Percentiles rank a stretch among this genome's conserved stretches.
Evolutionary conservation across 306 rosid species (phyloP).

Genomic region (Cicer cuneatum): DNA sequence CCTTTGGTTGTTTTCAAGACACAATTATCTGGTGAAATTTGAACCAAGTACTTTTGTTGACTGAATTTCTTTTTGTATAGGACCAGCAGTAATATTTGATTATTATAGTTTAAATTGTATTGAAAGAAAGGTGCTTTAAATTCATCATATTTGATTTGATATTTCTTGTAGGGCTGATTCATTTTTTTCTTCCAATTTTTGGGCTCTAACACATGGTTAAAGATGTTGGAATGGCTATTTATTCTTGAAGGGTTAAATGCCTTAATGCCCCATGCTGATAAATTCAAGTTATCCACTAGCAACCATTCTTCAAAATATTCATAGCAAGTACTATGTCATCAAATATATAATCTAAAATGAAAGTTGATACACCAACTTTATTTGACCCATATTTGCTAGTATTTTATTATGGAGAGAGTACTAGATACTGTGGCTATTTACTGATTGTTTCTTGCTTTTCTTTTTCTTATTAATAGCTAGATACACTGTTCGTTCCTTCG

Average conservation of each 20-base stretch:
- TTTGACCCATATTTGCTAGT: no score
- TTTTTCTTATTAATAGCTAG: conserved; percentile 55
- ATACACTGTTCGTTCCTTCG: conserved; percentile 82
- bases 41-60: no score
- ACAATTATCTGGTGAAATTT: conserved; percentile 54
- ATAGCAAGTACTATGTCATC: no score
- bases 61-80: no score
- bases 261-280: neutral
- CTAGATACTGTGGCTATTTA: neutral
- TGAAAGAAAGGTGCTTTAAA: neutral
- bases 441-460: neutral
- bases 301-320: no score
- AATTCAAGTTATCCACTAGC: neutral
- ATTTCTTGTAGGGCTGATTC: neutral
- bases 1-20: conserved; percentile 52
- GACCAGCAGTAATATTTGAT: no score
- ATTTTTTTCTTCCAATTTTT: neutral
- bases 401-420: no score
- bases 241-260: neutral
- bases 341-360: no score
- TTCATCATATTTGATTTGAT: neutral
- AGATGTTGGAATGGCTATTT: neutral
- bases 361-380: no score
- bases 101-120: neutral
- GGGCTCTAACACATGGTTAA: neutral